Evolutionary conservation across 495 filamentous ascomycete species (phyloP), one percentile per base, ranked within the genome.

Genomic region (Penicillium egyptiacum): DNA sequence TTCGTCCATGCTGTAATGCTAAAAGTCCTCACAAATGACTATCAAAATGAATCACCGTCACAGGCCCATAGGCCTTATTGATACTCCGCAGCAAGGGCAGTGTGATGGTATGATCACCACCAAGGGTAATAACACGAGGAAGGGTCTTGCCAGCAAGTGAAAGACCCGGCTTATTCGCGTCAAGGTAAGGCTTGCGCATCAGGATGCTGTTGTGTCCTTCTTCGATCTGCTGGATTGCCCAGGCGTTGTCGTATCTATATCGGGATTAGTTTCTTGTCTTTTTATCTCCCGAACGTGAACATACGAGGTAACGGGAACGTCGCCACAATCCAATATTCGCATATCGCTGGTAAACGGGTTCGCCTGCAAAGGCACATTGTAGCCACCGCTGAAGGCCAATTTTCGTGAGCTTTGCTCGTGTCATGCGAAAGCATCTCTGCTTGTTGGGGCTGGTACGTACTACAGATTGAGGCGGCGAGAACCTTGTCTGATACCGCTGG

Each of bases 401-500:
- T 75, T 78, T 56, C 70, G 77, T 83, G 75, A 82, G 80, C 75
- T 73, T 81, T n/a, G 16, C 16, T n/a, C 35, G 10, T 14, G 11
- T 12, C 4, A 9, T 17, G n/a, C 10, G 17, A 16, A 31, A 31
- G 9, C 63, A 43, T 23, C 33, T 58, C 23, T 57, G 23, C 26
- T 48, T 20, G 35, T 1, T 44, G 33, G 28, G 22, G 16, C 20
- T 37, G 19, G 31, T 22, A 80, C 81, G 52, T 82, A 86, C 83
- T 86, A 86, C 48, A 86, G 79, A 69, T 86, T 86, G 61, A 86
- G 79, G 58, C 83, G 81, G 64, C 83, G 83, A 76, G 85, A 87
- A 74, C 89, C 89, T 80, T 91, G 83, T 69, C 91, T 81, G 64
- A 94, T 94, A 25, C 87, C 88, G 48, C 80, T 84, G 11, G 91